Base-by-base conservation (phyloP, 176 grass and related monocot species). In the Phragmites australis region DNA sequence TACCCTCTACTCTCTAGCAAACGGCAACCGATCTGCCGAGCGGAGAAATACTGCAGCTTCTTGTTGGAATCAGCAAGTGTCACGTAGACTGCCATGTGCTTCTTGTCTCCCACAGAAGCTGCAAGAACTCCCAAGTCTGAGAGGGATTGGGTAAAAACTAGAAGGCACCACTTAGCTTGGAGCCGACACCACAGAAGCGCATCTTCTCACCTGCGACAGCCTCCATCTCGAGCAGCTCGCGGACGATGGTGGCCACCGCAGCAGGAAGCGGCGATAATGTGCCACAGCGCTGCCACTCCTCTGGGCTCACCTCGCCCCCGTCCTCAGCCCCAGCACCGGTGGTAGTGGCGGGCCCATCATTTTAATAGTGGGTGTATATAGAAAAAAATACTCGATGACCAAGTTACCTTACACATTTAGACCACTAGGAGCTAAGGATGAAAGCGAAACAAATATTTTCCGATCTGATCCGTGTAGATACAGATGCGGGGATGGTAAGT, bases 11-110 rank as follows among this genome's bases (percentile, higher is more conserved):
- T 90, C 63, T 92, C 94, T 9, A 94, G 63, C 83, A 97, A 84
- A 26, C 94, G 89, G 74, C 94, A 97, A 13, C 87, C 89, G 75
- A 97, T 91, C 87, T 97, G 94, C n/a, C 89, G 85, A 46, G 94
- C 94, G 43, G 94, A 78, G 82, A 85, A 97, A 30, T 83, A 97
- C 69, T 90, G 91, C 74, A 98, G 74, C 88, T 98, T 98, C 76
- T 93, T 57, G 21, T 94, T 90, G 30, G 95, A 88, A 76, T 98
- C 88, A 8, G 58, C 21, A 13, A 98, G 84, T 22, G 70, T 83
- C 21, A 85, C 34, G 75, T 94, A 98, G 26, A 98, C 85, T 13
- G 85, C 62, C 68, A 86, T 98, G 67, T 94, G 86, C 76, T 94
- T 98, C 86, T 71, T 90, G 70, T 98, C 92, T 77, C 94, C 95